Conservation (phyloP, 2,329 filamentous ascomycete genomes). For the Nemania sp. region DNA sequence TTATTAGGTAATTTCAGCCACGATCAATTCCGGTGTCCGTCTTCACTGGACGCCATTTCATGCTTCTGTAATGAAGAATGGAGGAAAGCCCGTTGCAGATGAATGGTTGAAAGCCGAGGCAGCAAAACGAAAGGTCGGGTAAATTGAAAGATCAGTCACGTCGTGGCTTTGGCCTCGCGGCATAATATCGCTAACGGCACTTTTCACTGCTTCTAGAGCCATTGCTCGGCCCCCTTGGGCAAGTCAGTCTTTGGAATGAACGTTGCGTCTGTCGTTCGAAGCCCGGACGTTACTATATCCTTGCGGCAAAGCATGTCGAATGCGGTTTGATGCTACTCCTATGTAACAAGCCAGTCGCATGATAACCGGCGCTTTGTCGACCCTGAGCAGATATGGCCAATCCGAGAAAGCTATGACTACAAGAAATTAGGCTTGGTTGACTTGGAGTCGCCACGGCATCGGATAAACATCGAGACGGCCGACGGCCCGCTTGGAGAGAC, state of each 20-base stretch:
- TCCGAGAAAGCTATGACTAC: constrained; percentile 5
- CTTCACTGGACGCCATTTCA: constrained; percentile 18
- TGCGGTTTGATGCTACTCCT: constrained; percentile 32
- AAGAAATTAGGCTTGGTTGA: not conserved
- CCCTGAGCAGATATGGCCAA: constrained; percentile 1
- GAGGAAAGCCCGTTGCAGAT: constrained; percentile 27
- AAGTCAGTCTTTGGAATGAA: constrained; percentile 3
- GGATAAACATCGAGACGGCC: constrained; percentile 17
- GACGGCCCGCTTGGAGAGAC: not conserved
- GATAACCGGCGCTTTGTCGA: constrained; percentile 26
- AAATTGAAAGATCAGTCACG: constrained; percentile 26
- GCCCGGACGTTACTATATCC: not conserved
- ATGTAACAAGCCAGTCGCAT: constrained; percentile 26
- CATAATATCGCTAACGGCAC: constrained; percentile 5
- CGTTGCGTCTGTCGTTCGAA: constrained; percentile 19
- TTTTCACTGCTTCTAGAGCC: not conserved
- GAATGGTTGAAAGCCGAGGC: constrained; percentile 25
- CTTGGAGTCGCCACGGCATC: constrained; percentile 7
- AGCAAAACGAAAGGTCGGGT: constrained; percentile 28
- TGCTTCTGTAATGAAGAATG: constrained; percentile 22
- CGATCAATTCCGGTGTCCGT: constrained; percentile 5
- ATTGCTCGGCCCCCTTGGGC: not conserved
- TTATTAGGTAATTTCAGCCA: constrained; percentile 18
- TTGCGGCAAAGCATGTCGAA: not conserved
- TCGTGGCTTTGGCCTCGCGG: not conserved